Conservation (phyloP, 306 rosid genomes). For the Ormosia semicastrata region DNA sequence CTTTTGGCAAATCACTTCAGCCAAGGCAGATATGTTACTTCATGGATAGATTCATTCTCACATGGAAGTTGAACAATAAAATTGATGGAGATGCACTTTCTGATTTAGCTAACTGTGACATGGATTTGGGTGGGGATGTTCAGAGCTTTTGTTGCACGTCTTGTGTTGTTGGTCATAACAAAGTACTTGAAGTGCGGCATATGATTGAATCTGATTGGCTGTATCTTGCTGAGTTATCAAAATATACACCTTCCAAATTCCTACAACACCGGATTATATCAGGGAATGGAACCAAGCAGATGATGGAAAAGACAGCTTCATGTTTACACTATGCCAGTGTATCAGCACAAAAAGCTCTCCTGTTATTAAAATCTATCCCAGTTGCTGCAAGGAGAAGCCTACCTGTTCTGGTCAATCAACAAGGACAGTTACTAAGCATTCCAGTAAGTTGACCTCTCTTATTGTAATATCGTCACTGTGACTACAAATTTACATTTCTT, state of each 20-base stretch:
- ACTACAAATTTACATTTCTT: neutral
- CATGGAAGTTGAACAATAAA: slow-evolving; percentile 55
- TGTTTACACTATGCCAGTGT: slow-evolving; percentile 53
- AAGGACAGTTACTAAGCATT: slow-evolving; percentile 67
- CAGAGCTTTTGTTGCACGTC: slow-evolving; percentile 31
- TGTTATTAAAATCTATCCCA: slow-evolving; percentile 61
- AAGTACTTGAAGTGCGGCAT: slow-evolving; percentile 53
- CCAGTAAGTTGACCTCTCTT: slow-evolving; percentile 57
- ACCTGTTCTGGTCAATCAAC: slow-evolving; percentile 67
- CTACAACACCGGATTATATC: slow-evolving; percentile 21
- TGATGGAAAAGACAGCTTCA: slow-evolving; percentile 26
- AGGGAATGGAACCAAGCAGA: slow-evolving; percentile 25
- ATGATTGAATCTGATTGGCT: slow-evolving; percentile 91
- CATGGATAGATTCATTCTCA: slow-evolving; percentile 76
- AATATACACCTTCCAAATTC: slow-evolving; percentile 28
- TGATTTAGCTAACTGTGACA: slow-evolving; percentile 19
- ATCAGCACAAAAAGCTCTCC: slow-evolving; percentile 67
- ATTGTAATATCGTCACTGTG: neutral
- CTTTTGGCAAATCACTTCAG: slow-evolving; percentile 44
- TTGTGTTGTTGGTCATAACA: slow-evolving; percentile 37
- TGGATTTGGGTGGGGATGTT: slow-evolving; percentile 27
- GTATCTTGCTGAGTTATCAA: slow-evolving; percentile 65
- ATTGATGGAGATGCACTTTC: slow-evolving; percentile 28
- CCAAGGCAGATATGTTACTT: slow-evolving; percentile 59
- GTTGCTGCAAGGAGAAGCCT: slow-evolving; percentile 86